These are phyloP conservation scores for Monilinia aucupariae DNA, from an alignment of 2,329 filamentous ascomycete genomes.

Conservation along the genomic window DNA sequence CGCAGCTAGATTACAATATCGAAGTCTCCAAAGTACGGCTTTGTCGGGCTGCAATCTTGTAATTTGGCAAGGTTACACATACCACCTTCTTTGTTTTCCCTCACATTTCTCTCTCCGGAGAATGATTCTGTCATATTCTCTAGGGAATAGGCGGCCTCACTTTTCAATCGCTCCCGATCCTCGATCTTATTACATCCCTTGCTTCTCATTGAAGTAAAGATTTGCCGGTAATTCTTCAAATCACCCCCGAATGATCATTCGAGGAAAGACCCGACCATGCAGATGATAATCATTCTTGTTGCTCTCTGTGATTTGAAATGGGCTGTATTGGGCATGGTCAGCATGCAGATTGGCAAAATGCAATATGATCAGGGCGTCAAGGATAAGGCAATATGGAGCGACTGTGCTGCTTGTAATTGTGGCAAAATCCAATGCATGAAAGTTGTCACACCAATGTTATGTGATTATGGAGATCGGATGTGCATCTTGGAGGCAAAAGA, in stretches of 20 bases:
- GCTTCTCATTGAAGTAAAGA: slow-evolving; percentile 5
- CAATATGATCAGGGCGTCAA: slow-evolving; percentile 6
- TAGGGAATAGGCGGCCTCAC: slow-evolving; percentile 9
- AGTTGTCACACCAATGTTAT: slow-evolving; percentile 14
- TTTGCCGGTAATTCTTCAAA: slow-evolving; percentile 6
- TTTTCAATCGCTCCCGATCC: slow-evolving; percentile 7
- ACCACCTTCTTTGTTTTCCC: slow-evolving; percentile 16
- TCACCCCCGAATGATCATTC: slow-evolving; percentile 10
- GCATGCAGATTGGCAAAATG: slow-evolving; percentile 9
- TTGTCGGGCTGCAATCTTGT: slow-evolving; percentile 23
- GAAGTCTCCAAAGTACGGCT: slow-evolving; percentile 18
- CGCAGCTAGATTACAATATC: slow-evolving; percentile 15
- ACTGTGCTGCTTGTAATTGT: slow-evolving; percentile 1
- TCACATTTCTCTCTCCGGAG: slow-evolving; percentile 20
- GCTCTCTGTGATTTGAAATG: neutral
- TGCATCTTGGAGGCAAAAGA: slow-evolving; percentile 10
- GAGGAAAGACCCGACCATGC: slow-evolving; percentile 11
- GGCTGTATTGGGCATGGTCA: slow-evolving; percentile 7
- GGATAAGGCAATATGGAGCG: neutral
- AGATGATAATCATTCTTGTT: slow-evolving; percentile 11
- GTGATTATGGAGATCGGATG: slow-evolving; percentile 13
- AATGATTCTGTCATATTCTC: slow-evolving; percentile 16
- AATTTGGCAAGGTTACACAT: slow-evolving; percentile 22
- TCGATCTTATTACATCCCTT: neutral
- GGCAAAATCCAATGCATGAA: slow-evolving; percentile 9